These are phyloP conservation scores for Apiotrichum porosum DNA, from an alignment of 1,284 basidiomycete genomes.

Conservation along the genomic window DNA sequence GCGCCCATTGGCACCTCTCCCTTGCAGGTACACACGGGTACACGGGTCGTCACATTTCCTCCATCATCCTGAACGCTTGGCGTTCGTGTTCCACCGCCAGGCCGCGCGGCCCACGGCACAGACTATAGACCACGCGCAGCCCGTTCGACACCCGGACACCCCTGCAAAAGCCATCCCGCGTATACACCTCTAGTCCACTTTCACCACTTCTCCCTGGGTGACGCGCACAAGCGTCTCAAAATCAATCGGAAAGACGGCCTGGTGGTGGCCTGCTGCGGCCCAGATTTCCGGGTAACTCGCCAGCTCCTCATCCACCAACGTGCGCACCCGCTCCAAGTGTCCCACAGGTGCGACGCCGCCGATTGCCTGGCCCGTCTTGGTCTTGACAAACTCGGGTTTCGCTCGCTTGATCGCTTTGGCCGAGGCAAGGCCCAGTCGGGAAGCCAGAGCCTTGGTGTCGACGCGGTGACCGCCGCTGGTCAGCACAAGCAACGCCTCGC, in stretches of 20 bases:
- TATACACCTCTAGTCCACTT: slow-evolving; percentile 13
- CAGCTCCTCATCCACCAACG: slow-evolving; percentile 9
- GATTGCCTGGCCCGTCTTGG: slow-evolving; percentile 4
- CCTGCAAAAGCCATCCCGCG: too few relatives aligned
- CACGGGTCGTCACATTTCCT: too few relatives aligned
- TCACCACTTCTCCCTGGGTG: slow-evolving; percentile 7
- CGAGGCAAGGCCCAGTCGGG: slow-evolving; percentile 6
- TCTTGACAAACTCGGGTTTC: slow-evolving; percentile 8
- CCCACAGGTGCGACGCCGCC: slow-evolving; percentile 15
- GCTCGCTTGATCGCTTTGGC: slow-evolving; percentile 7
- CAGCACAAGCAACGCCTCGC: slow-evolving; percentile 7
- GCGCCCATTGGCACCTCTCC: too few relatives aligned
- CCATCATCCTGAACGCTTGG: too few relatives aligned
- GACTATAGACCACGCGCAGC: too few relatives aligned
- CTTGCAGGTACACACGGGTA: too few relatives aligned
- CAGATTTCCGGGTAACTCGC: slow-evolving; percentile 2
- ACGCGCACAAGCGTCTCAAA: slow-evolving; percentile 7
- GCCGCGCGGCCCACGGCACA: too few relatives aligned
- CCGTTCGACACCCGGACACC: too few relatives aligned
- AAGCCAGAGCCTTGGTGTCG: slow-evolving; percentile 5
- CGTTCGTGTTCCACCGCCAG: too few relatives aligned
- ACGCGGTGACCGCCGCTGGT: slow-evolving; percentile 11
- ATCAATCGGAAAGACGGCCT: slow-evolving; percentile 1
- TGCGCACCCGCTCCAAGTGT: slow-evolving; percentile 1
- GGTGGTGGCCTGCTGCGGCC: slow-evolving; percentile 12